Evolutionary conservation across 352 stramenopile species (phyloP).

Genomic region (Pseudoperonospora humuli): DNA sequence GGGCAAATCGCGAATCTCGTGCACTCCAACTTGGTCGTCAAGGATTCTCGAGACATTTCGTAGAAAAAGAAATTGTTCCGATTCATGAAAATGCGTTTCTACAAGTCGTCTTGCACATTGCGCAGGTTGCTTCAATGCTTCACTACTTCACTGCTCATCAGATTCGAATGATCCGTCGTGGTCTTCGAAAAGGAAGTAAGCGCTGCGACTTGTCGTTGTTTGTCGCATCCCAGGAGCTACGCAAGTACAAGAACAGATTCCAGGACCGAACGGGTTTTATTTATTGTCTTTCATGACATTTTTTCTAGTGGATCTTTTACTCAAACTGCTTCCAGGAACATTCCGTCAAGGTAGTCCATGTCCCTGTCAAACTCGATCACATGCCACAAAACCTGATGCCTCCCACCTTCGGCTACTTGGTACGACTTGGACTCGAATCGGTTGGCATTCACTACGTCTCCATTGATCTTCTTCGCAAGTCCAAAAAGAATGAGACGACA

Average conservation of each 20-base stretch:
- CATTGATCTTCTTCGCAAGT: conserved; percentile 45
- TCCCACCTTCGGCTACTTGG: conserved; percentile 38
- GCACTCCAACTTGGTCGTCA: not conserved
- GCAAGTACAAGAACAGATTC: no score
- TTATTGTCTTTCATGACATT: no score
- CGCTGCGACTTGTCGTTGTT: not conserved
- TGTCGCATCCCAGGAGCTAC: no score
- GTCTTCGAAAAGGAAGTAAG: no score
- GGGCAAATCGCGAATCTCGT: not conserved
- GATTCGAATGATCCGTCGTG: no score
- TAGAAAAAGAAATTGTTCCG: not conserved
- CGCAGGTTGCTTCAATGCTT: not conserved
- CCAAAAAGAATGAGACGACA: conserved; percentile 42
- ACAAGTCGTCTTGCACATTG: not conserved
- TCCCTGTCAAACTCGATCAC: not conserved
- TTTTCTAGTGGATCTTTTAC: no score
- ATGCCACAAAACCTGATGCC: not conserved
- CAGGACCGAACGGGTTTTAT: no score
- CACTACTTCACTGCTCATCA: not conserved
- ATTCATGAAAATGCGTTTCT: not conserved
- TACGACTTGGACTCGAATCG: conserved; percentile 32
- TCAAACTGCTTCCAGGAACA: no score
- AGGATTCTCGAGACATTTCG: not conserved
- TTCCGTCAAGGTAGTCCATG: no score
- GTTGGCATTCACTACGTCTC: conserved; percentile 46